A percentile compares a stretch with the other conserved stretches of the same genome.
Evolutionary conservation across 192 early-diverging fungal species (phyloP).

Genomic region (Dimargaris verticillata): DNA sequence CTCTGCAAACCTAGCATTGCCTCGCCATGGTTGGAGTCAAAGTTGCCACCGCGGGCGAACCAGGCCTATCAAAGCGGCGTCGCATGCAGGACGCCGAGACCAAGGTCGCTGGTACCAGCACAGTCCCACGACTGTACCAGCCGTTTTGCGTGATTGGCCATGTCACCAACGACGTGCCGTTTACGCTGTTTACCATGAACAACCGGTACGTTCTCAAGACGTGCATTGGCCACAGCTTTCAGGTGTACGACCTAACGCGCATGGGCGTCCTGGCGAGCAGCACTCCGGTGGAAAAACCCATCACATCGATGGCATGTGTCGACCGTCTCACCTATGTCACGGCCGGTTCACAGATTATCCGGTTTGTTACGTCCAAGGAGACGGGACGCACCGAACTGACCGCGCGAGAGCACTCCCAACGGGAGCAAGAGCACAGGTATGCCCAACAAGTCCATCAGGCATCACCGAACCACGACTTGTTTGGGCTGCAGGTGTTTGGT

Average conservation of each 20-base stretch:
- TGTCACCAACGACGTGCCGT: constrained; percentile 63
- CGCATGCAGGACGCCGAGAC: no score
- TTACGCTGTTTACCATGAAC: constrained; percentile 63
- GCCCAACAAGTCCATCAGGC: constrained; percentile 12
- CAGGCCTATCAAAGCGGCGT: no score
- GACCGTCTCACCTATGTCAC: constrained; percentile 64
- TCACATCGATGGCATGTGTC: constrained; percentile 50
- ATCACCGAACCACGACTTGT: constrained; percentile 29
- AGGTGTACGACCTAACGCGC: constrained; percentile 71
- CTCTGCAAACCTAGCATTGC: no score
- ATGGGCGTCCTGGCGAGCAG: constrained; percentile 67
- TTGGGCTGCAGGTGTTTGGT: constrained; percentile 53
- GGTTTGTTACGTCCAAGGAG: constrained; percentile 5
- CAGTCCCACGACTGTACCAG: constrained; percentile 40
- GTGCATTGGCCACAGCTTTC: constrained; percentile 73
- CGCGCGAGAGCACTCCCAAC: constrained; percentile 39
- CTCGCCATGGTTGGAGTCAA: no score
- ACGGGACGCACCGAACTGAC: constrained; percentile 36
- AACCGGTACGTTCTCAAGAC: constrained; percentile 68
- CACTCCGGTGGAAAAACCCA: constrained; percentile 42
- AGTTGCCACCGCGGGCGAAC: no score
- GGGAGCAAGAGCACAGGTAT: constrained; percentile 13
- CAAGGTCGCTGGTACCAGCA: no score
- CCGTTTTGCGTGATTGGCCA: constrained; percentile 88
- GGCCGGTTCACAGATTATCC: not conserved